Evolutionary conservation across 179 eudicot genomes (phyloP).

Genomic region (Monotropa hypopitys): DNA sequence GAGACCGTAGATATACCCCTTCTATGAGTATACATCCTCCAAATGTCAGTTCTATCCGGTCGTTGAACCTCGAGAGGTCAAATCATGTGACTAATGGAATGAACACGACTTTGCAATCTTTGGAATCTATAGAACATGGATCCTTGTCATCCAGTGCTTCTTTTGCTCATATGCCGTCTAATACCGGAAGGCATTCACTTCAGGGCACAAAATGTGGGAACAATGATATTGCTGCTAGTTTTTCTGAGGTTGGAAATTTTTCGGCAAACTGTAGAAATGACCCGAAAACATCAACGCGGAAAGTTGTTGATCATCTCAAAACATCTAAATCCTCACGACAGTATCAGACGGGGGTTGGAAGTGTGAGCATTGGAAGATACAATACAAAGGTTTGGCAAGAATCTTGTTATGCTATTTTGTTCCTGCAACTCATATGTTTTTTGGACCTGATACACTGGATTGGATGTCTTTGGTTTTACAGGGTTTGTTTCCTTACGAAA

Average conservation of each 20-base stretch:
- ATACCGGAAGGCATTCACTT: slow-evolving; percentile 15
- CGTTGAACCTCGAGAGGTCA: slow-evolving; percentile 16
- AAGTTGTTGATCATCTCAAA: slow-evolving; percentile 46
- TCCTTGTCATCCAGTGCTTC: slow-evolving; percentile 17
- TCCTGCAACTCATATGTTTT: neutral
- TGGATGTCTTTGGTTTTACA: slow-evolving; percentile 19
- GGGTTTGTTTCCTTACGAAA: slow-evolving; percentile 65
- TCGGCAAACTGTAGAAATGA: slow-evolving; percentile 24
- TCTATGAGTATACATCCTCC: slow-evolving; percentile 11
- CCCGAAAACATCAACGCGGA: slow-evolving; percentile 39
- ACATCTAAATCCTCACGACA: slow-evolving; percentile 29
- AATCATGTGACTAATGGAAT: slow-evolving; percentile 1
- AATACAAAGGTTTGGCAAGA: slow-evolving; percentile 38
- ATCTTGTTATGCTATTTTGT: slow-evolving; percentile 7
- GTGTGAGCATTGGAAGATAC: slow-evolving; percentile 28
- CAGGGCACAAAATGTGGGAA: slow-evolving; percentile 19
- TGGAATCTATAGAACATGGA: neutral
- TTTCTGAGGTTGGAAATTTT: slow-evolving; percentile 17
- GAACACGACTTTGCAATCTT: neutral
- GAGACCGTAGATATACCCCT: slow-evolving; percentile 10
- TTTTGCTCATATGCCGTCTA: slow-evolving; percentile 22
- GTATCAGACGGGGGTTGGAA: slow-evolving; percentile 23
- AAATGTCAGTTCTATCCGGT: slow-evolving; percentile 7
- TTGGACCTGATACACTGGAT: slow-evolving; percentile 3
- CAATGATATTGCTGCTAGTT: slow-evolving; percentile 9